Base-by-base conservation (phyloP, 2,329 filamentous ascomycete genomes). In the Akanthomyces uredinophilus region DNA sequence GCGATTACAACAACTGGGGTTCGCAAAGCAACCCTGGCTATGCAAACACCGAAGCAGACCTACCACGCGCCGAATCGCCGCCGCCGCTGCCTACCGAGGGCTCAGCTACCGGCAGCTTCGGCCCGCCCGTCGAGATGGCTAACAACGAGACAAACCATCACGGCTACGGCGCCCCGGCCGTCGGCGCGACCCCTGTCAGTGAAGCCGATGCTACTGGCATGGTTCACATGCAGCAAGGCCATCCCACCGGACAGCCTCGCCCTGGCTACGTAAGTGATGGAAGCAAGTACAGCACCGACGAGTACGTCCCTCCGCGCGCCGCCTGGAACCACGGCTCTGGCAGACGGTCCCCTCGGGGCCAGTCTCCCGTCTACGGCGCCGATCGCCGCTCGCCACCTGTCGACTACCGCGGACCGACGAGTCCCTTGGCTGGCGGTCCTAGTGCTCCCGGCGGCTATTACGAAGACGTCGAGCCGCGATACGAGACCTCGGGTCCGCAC, bases 391-490 rank as follows among this genome's bases (percentile, higher is more conserved):
- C 70, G 57, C 70, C 69, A 56, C 66, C 70, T 43, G 72, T 75
- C 61, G 77, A 80, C 63, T 68, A 75, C 37, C 69, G 74, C 47
- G 71, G 67, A 51, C 70, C 69, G 57, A 73, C 71, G 50, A 72
- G 71, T 46, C 74, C 75, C 37, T 72, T 75, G 18, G 68, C 74
- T 18, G 68, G 69, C 46, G 71, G 70, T 57, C 68, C 67, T 8
- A 71, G 67, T 22, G 65, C 68, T 64, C 73, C 66, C 54, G 77
- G 70, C 68, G 77, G 83, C 65, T 98, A 98, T 76, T 96, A 96
- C 71, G 95, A 98, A 80, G 94, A 98, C 72, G 86, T 96, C 14
- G 92, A 96, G 67, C 92, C 94, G 50, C 90, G 87, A 62, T 98
- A 97, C 70, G 89, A 70, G 69, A 64, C 66, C 64, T 72, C 60